Percentiles rank a stretch among this genome's conserved stretches.
These are phyloP conservation scores for Globisporangium uncinulatum DNA, from an alignment of 352 stramenopile species.

Conservation along the genomic window DNA sequence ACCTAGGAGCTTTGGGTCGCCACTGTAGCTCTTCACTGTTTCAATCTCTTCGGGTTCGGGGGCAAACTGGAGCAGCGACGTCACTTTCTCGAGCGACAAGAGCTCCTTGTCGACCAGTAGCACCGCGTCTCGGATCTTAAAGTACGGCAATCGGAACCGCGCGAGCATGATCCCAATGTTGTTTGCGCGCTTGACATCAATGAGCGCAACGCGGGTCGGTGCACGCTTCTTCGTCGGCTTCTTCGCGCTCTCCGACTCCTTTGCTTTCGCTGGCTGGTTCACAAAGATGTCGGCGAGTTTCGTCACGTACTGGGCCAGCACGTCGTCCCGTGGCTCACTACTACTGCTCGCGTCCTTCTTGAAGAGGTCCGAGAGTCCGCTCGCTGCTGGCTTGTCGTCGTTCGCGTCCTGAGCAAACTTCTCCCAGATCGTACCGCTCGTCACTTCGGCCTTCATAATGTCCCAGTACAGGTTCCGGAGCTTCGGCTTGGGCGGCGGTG, in stretches of 20 bases:
- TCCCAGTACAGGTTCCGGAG: conserved; percentile 84
- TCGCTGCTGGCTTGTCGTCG: not conserved
- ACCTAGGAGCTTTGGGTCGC: no score
- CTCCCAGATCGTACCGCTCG: conserved; percentile 71
- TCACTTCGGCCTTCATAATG: conserved; percentile 51
- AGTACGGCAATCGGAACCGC: conserved; percentile 77
- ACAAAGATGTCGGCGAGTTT: conserved; percentile 74
- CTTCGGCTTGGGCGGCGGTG: conserved; percentile 64
- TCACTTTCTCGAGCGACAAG: conserved; percentile 51
- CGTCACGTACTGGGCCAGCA: conserved; percentile 63
- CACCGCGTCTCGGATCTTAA: conserved; percentile 71
- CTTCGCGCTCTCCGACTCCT: conserved; percentile 48
- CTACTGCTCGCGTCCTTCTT: no score
- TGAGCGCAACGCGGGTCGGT: conserved; percentile 61
- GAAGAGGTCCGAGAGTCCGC: no score
- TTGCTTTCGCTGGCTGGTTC: conserved; percentile 66
- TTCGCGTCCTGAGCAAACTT: conserved; percentile 28
- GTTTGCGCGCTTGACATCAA: conserved; percentile 81
- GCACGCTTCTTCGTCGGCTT: conserved; percentile 39
- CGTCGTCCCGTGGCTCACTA: conserved; percentile 20
- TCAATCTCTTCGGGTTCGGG: no score
- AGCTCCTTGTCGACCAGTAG: conserved; percentile 73
- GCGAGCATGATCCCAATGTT: conserved; percentile 87
- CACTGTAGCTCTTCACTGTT: no score
- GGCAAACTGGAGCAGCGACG: no score